Percentiles rank a stretch among this genome's conserved stretches.
phyloP scores from a whole-genome alignment of 345 rosid genomes.

The Salix suchowensis region DNA sequence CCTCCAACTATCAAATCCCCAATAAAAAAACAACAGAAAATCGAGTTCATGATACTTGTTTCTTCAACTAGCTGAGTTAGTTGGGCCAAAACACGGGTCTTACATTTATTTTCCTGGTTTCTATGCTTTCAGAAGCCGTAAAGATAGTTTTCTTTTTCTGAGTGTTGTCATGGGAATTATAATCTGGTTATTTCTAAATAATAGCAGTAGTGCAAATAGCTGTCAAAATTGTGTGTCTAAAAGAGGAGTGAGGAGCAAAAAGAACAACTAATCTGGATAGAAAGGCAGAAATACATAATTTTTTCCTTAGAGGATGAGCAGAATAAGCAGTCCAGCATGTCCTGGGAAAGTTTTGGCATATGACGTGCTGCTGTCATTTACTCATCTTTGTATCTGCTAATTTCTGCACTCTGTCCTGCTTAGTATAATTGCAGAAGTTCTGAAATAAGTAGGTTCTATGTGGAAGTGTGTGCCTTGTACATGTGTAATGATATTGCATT shows the following conservation, averaged over 20 bases:
- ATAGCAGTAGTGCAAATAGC: background rate
- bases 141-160: background rate
- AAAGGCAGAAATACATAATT: background rate
- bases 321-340: background rate
- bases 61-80: too few relatives aligned
- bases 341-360: background rate
- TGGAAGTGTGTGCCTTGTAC: background rate
- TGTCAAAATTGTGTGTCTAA: background rate
- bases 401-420: background rate
- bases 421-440: background rate
- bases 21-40: too few relatives aligned
- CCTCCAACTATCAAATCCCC: too few relatives aligned
- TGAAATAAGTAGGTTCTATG: background rate
- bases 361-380: background rate
- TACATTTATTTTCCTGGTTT: background rate
- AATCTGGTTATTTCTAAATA: background rate
- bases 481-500: background rate
- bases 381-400: background rate
- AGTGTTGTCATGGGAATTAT: background rate
- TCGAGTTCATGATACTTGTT: too few relatives aligned
- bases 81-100: too few relatives aligned
- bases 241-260: background rate
- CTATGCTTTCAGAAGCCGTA: background rate
- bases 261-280: background rate
- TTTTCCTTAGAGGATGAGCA: background rate